Percentiles rank a stretch among this genome's conserved stretches.
These are phyloP conservation scores for Hypoxylon sp. DNA, from an alignment of 2,329 filamentous ascomycete species.

Conservation along the genomic window DNA sequence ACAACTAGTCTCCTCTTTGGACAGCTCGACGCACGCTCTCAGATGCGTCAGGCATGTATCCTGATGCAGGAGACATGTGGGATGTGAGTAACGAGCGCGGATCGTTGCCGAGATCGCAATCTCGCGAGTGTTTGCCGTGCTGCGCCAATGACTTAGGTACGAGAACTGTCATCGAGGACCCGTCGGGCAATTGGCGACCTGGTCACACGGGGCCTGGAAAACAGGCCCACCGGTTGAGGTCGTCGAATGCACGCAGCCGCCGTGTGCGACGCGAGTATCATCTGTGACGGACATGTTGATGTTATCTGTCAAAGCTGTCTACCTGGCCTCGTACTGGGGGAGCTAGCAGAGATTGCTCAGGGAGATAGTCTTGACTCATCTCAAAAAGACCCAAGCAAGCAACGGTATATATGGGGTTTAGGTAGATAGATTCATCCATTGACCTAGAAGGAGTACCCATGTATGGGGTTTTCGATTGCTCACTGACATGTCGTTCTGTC, in stretches of 20 bases:
- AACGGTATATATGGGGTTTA: no score
- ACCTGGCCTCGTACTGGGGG: no score
- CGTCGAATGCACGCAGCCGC: constrained; percentile 24
- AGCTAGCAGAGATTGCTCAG: no score
- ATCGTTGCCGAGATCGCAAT: constrained; percentile 27
- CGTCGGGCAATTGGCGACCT: constrained; percentile 22
- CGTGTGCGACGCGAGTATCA: background rate
- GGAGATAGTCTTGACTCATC: no score
- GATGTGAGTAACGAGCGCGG: constrained; percentile 11
- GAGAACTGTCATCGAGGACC: constrained; percentile 14
- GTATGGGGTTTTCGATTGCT: no score
- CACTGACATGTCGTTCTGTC: no score
- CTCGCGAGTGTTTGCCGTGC: constrained; percentile 20
- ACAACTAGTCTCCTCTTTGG: constrained; percentile 24
- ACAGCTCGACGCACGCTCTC: constrained; percentile 1
- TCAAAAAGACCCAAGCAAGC: no score
- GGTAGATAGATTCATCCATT: no score
- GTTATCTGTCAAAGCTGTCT: no score
- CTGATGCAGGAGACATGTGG: constrained; percentile 7
- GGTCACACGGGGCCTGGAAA: constrained; percentile 13
- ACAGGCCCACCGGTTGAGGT: background rate
- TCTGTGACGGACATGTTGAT: no score
- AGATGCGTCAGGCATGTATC: background rate
- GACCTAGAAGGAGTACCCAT: no score
- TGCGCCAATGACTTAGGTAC: constrained; percentile 1